Evolutionary conservation across 768 basidiomycete species (phyloP).

Genomic region (Pilatotrama ljubarskyi): DNA sequence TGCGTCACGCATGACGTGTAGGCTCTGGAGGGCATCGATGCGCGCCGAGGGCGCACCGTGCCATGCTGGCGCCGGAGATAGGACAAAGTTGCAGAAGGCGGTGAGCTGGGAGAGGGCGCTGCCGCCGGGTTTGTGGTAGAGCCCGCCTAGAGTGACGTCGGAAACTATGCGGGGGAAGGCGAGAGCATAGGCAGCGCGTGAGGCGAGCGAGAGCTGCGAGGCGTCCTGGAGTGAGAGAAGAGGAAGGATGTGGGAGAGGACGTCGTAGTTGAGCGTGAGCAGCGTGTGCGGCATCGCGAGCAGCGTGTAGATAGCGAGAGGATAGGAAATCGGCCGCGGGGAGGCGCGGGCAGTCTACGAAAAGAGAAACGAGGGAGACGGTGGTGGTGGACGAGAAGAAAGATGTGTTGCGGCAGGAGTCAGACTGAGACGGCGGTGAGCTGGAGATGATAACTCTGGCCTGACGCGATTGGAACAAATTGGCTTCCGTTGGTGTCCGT

Average conservation of each 20-base stretch:
- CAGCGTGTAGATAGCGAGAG: background rate
- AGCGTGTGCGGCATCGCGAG: slow-evolving; percentile 9
- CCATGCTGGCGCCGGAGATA: slow-evolving; percentile 14
- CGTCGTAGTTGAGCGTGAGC: slow-evolving; percentile 22
- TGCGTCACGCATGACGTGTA: slow-evolving; percentile 22
- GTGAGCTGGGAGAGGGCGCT: slow-evolving; percentile 20
- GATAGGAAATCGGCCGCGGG: background rate
- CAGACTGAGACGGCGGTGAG: background rate
- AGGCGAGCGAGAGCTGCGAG: slow-evolving; percentile 18
- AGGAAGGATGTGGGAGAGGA: slow-evolving; percentile 18
- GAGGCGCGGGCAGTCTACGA: background rate
- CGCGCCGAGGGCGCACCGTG: slow-evolving; percentile 16
- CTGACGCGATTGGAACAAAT: background rate
- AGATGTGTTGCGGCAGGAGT: background rate
- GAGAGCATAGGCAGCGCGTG: slow-evolving; percentile 17
- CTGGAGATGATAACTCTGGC: background rate
- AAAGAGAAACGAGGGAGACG: background rate
- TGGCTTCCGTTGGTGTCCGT: slow-evolving; percentile 2
- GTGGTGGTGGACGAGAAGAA: slow-evolving; percentile 3
- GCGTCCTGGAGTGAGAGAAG: slow-evolving; percentile 19
- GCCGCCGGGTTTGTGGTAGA: slow-evolving; percentile 19
- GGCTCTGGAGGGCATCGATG: slow-evolving; percentile 9
- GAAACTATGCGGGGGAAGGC: slow-evolving; percentile 23
- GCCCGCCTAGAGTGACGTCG: slow-evolving; percentile 18
- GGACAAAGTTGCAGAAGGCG: slow-evolving; percentile 19